Evolutionary conservation across 257 asterid species (phyloP), one percentile per base, ranked within the genome.

Genomic region (Primulina huaijiensis): DNA sequence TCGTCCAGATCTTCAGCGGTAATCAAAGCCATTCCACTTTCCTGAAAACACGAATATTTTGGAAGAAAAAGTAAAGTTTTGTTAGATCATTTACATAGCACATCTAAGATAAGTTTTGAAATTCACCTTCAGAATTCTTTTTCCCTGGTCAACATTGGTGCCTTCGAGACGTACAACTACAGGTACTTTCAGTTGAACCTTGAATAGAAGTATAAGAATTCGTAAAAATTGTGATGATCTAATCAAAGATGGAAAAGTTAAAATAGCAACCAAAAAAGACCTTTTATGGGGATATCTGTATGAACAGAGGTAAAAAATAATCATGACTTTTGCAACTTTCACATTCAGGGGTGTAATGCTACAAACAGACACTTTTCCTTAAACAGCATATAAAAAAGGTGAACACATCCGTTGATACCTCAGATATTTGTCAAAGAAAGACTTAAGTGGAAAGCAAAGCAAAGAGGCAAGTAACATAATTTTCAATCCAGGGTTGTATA

Each of bases 161-260:
- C 98, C 98, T 82, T 93, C 98, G 43, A 93, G 96, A 65, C 98
- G 96, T 72, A 93, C 98, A 38, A 93, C 79, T 17, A 93, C 97
- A 14, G 96, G 98, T 69, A 90, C 98, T 82, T 93, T 87, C 81
- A 90, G 76, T 86, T 92, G 86, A 78, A 90, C 96, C 97, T 92
- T 64, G 56, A 72, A 52, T 20, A 67, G 73, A 74, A 58, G 43
- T 40, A 43, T 56, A 70, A 75, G 25, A 55, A 38, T 69, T 60
- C 71, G 74, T 65, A n/a, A 76, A 65, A 58, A 70, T 33, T 16
- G 64, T 34, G 34, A 60, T 34, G 20, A 21, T 74, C 78, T 20
- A 53, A 59, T 25, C 29, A 73, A 60, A 30, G 3, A n/a, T 37
- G 58, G 16, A 50, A 46, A 14, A 37, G 40, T 31, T 38, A n/a